Evolutionary conservation across 345 rosid genomes (phyloP).

Genomic region (Populus nigra): DNA sequence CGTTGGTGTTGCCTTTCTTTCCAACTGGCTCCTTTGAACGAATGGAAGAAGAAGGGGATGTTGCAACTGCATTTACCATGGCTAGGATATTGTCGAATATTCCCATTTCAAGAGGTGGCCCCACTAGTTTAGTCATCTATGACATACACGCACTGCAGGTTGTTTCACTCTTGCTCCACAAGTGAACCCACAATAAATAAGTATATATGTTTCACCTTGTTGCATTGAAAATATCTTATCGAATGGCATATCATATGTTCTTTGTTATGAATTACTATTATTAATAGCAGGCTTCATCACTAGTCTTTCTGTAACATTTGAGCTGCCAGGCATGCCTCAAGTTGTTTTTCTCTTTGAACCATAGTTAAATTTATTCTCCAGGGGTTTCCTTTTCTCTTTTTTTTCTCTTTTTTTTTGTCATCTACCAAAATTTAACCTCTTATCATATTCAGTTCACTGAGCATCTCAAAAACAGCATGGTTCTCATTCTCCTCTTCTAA

Average conservation of each 20-base stretch:
- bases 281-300: not conserved
- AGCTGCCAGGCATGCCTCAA: not conserved
- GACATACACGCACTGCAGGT: slow-evolving; percentile 99
- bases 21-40: slow-evolving; percentile 98
- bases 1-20: slow-evolving; percentile 90
- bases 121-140: slow-evolving; percentile 89
- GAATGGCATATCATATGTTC: not conserved
- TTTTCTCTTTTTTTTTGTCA: not conserved
- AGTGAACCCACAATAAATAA: not conserved
- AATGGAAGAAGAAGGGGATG: slow-evolving; percentile 99
- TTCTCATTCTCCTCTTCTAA: not conserved
- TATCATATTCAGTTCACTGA: not conserved
- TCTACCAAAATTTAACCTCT: not conserved
- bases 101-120: slow-evolving; percentile 97
- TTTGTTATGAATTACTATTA: not conserved
- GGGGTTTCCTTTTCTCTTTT: not conserved
- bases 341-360: not conserved
- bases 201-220: not conserved
- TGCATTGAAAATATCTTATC: not conserved
- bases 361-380: not conserved
- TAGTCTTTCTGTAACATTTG: not conserved
- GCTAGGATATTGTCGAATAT: slow-evolving; percentile 91
- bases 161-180: slow-evolving; percentile 2
- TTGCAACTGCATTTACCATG: slow-evolving; percentile 97
- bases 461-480: not conserved